Percentiles rank a stretch among this genome's conserved stretches.
Evolutionary conservation across 2,329 filamentous ascomycete genomes (phyloP).

Genomic region (Penicillium aurantiogriseum): DNA sequence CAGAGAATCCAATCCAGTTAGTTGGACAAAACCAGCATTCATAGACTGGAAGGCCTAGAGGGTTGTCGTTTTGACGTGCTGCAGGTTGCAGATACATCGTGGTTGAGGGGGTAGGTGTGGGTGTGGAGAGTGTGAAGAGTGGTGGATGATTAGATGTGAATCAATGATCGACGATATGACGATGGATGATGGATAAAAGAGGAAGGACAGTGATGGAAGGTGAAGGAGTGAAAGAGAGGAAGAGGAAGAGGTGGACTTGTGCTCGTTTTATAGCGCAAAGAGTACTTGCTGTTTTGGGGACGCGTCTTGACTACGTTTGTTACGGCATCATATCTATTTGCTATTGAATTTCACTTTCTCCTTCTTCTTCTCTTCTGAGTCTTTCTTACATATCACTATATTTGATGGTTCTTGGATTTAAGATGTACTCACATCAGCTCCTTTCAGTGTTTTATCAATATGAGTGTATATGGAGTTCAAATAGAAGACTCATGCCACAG

Average conservation of each 20-base stretch:
- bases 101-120: too few relatives aligned
- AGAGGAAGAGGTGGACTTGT: not conserved
- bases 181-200: not conserved
- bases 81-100: not conserved
- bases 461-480: not conserved
- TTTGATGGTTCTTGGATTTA: too few relatives aligned
- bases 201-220: not conserved
- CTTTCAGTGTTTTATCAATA: not conserved
- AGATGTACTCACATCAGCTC: not conserved
- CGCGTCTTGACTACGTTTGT: not conserved
- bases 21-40: constrained; percentile 7
- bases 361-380: too few relatives aligned
- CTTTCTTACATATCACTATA: too few relatives aligned
- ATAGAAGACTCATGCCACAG: not conserved
- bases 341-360: not conserved
- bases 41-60: not conserved
- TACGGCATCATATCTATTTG: not conserved
- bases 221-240: not conserved
- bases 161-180: not conserved
- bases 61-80: not conserved
- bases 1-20: not conserved
- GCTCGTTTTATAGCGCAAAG: not conserved
- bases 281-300: not conserved
- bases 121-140: not conserved
- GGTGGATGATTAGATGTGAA: not conserved